Base-by-base conservation (phyloP, 208 protist species). In the Trypanosoma grayi region DNA sequence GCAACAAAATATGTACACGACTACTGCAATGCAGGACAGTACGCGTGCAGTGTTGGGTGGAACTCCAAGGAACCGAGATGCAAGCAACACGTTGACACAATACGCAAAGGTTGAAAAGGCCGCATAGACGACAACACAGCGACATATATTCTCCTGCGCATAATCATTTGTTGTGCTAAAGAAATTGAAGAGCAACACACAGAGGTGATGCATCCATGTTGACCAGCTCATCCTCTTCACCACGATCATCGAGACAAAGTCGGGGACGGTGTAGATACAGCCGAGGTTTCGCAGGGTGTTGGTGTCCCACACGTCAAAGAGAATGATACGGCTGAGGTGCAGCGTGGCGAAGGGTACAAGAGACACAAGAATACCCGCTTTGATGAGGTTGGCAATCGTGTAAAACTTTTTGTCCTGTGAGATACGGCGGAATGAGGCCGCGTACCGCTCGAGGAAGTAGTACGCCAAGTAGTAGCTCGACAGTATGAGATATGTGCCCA, bases 361-460 rank as follows among this genome's bases (percentile, higher is more conserved):
- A 52, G 88, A 90, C 57, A 92, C 75, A 31, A 97, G 72, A 44
- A 97, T 86, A 40, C 85, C 86, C 4, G 86, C 85, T 54, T 97
- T 97, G 51, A 97, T 86, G 11, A 94, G 61, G 66, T 97, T 97
- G 13, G 83, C 83, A 48, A 97, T 93, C 39, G 90, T 94, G 75
- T 97, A 97, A 40, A 97, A 97, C 62, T 93, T 87, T 50, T 95
- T 95, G 33, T 95, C 90, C 31, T 84, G 75, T 33, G 87, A 90
- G 50, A 96, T 93, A n/a, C 75, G 67, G 4, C 81, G 72, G 52
- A 94, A 96, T 11, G 81, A 92, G 24, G 66, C 50, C 2, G 81
- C 83, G 68, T 84, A 83, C 24, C 78, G 78, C 64, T 87, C 81
- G 11, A 96, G 71, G 66, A 92, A 92, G 72, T 93, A 92, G 71